phyloP scores from a whole-genome alignment of 257 asterid genomes.

The Plantago elongata region DNA sequence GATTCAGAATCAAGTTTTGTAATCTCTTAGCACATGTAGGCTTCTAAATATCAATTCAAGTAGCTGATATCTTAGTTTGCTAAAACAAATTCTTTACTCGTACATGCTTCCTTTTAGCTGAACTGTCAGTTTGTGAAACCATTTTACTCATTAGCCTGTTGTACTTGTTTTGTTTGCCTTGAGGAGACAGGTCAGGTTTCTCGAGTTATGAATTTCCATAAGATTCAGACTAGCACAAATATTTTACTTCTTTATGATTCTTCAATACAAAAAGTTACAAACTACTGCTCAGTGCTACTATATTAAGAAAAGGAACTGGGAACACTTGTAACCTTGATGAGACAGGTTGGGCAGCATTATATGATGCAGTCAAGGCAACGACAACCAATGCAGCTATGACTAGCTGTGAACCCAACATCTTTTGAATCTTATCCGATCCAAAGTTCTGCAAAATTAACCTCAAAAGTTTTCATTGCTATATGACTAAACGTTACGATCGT shows the following conservation, averaged over 20 bases:
- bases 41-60: no score
- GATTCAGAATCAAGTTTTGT: conserved; percentile 12
- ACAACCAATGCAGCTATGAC: conserved; percentile 61
- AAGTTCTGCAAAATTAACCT: conserved; percentile 42
- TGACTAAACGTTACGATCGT: conserved; percentile 7
- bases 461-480: conserved; percentile 12
- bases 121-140: no score
- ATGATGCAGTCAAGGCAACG: conserved; percentile 59
- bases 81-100: no score
- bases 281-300: conserved; percentile 4
- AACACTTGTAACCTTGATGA: conserved; percentile 45
- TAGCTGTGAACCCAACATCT: conserved; percentile 59
- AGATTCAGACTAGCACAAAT: no score
- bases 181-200: no score
- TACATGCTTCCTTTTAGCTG: no score
- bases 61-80: no score
- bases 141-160: no score
- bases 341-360: conserved; percentile 42
- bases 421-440: conserved; percentile 48
- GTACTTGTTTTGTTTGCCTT: no score
- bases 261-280: no score
- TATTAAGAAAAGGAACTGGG: background rate
- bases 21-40: conserved; percentile 7
- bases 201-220: no score
- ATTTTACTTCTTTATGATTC: no score